Evolutionary conservation across 352 stramenopile species (phyloP).

Genomic region (Aphanomyces astaci): DNA sequence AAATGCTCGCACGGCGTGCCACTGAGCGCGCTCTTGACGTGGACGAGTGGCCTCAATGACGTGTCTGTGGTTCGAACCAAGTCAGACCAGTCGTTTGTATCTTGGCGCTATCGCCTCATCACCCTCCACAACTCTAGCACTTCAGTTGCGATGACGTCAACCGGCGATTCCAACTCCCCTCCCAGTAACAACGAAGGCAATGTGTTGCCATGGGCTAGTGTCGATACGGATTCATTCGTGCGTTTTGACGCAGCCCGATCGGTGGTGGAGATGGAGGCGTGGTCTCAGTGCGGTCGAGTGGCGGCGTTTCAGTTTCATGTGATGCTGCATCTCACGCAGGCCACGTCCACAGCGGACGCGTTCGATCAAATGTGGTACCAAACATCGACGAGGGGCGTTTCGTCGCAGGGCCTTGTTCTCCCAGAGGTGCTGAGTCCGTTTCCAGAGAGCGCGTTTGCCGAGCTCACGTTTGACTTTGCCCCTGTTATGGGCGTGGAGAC

Average conservation of each 20-base stretch:
- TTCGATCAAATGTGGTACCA: conserved; percentile 19
- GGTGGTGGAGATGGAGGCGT: neutral
- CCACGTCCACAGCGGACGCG: neutral
- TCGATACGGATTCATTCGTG: neutral
- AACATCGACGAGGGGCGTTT: neutral
- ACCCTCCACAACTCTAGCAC: neutral
- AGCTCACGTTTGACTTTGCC: conserved; percentile 12
- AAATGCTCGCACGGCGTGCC: neutral
- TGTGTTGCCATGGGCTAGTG: neutral
- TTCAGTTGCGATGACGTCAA: neutral
- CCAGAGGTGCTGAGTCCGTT: neutral
- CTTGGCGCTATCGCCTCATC: conserved; percentile 1
- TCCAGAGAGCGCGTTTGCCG: neutral
- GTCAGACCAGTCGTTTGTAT: neutral
- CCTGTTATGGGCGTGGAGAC: neutral
- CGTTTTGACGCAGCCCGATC: neutral
- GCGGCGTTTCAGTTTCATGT: neutral
- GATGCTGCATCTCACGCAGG: neutral
- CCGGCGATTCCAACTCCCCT: neutral
- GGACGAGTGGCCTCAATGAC: neutral
- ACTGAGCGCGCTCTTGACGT: neutral
- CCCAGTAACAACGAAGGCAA: too few relatives aligned
- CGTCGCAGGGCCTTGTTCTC: too few relatives aligned
- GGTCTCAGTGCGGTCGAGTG: conserved; percentile 11
- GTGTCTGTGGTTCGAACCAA: neutral